Base-by-base conservation (phyloP, 768 basidiomycete genomes). In the Jaapia argillacea region DNA sequence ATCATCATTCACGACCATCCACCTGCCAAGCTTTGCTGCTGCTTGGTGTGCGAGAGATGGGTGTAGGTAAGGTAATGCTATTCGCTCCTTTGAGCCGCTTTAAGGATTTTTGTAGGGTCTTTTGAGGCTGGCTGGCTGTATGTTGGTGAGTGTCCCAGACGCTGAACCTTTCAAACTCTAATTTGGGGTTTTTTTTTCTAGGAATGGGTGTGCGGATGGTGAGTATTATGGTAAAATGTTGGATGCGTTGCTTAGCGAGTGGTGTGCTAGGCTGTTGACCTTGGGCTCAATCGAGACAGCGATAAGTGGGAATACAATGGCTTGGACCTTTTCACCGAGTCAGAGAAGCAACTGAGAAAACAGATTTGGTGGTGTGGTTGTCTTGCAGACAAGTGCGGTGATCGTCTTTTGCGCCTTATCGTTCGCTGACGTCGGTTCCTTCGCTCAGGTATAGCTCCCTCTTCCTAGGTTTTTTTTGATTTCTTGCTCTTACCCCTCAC, bases 121-220 rank as follows among this genome's bases (percentile, higher is more conserved):
- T 87, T 88, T 82, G 82, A 86, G 47, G 81, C 85, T 56, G 85
- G 83, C 1, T 93, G 90, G 90, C 68, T 87, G 38, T 85, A 82
- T 53, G 77, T 81, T 49, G 85, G 85, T 81, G 45, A 36, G 53
- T 45, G 31, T n/a, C n/a, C n/a, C n/a, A n/a, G n/a, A n/a, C n/a
- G n/a, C n/a, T n/a, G n/a, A n/a, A n/a, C n/a, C n/a, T n/a, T n/a
- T n/a, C n/a, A n/a, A n/a, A n/a, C n/a, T n/a, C n/a, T n/a, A n/a
- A n/a, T n/a, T n/a, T n/a, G n/a, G n/a, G n/a, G n/a, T n/a, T n/a
- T n/a, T n/a, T n/a, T n/a, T n/a, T n/a, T n/a, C n/a, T n/a, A 71
- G 80, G 80, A 27, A 80, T 83, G 79, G 85, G 79, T 24, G 71
- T 84, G 43, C 72, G 85, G 24, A 85, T 87, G 81, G 79, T 80